phyloP scores from a whole-genome alignment of 2,329 filamentous ascomycete species.

The Colletotrichum euphorbiae region DNA sequence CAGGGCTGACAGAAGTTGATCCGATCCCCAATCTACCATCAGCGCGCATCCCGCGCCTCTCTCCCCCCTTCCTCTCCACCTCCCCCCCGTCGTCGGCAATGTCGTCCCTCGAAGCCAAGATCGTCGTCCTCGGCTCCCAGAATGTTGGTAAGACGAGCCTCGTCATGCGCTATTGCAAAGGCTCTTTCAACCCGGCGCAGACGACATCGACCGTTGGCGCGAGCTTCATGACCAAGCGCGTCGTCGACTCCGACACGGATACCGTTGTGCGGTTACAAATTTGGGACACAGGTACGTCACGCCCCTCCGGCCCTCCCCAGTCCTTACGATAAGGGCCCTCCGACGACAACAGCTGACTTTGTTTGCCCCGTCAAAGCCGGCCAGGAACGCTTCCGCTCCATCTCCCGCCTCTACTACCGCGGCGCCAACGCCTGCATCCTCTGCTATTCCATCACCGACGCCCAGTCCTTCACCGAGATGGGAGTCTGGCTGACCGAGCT shows the following conservation, averaged over 20 bases:
- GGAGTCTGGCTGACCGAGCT: slow-evolving; percentile 90
- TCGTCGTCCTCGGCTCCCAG: slow-evolving; percentile 83
- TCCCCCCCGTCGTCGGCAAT: slow-evolving; percentile 42
- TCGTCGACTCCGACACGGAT: slow-evolving; percentile 85
- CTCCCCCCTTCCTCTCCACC: background rate
- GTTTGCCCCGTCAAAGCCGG: slow-evolving; percentile 65
- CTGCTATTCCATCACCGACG: slow-evolving; percentile 94
- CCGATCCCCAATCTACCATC: slow-evolving; percentile 5
- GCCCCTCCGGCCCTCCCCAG: background rate
- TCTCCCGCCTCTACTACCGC: slow-evolving; percentile 95
- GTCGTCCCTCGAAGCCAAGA: slow-evolving; percentile 82
- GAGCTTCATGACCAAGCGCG: slow-evolving; percentile 82
- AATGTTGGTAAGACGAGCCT: slow-evolving; percentile 84
- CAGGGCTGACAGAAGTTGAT: slow-evolving; percentile 12
- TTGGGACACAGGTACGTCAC: slow-evolving; percentile 82
- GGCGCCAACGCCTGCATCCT: slow-evolving; percentile 94
- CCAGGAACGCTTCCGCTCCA: slow-evolving; percentile 94
- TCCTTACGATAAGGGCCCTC: background rate
- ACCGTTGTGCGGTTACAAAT: slow-evolving; percentile 92
- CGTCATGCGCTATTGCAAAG: slow-evolving; percentile 81
- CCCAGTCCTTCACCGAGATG: slow-evolving; percentile 89
- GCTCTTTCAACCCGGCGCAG: slow-evolving; percentile 74
- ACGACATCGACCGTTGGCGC: slow-evolving; percentile 80
- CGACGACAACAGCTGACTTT: too few relatives aligned
- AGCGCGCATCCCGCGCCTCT: slow-evolving; percentile 18